phyloP scores from a whole-genome alignment of 306 rosid genomes.

The Cicer bijugum region DNA sequence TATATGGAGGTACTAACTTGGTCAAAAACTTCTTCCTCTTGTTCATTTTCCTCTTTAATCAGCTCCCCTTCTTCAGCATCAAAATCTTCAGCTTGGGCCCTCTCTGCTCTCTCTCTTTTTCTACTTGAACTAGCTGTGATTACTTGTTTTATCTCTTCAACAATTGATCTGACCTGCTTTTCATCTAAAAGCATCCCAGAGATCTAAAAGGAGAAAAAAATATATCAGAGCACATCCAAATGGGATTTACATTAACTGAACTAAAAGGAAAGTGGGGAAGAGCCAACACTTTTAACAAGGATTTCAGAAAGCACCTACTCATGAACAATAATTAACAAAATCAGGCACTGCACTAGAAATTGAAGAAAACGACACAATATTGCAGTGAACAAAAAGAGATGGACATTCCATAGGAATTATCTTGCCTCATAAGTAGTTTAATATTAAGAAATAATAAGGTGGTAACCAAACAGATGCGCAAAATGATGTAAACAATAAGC shows the following conservation, averaged over 20 bases:
- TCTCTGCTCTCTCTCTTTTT: conserved; percentile 84
- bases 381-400: background rate
- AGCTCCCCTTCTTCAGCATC: conserved; percentile 92
- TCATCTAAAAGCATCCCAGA: conserved; percentile 92
- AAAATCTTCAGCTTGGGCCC: conserved; percentile 94
- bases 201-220: conserved; percentile 55
- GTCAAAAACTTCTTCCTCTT: conserved; percentile 99
- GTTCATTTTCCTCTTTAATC: conserved; percentile 97
- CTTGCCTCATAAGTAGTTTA: background rate
- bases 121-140: conserved; percentile 96
- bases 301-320: conserved; percentile 4
- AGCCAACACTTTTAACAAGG: background rate
- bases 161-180: conserved; percentile 81
- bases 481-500: background rate
- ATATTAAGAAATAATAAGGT: background rate
- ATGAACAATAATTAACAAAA: conserved; percentile 20
- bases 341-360: background rate
- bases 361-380: background rate
- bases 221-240: conserved; percentile 30
- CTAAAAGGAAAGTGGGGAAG: background rate
- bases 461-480: background rate
- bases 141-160: conserved; percentile 87
- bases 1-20: conserved; percentile 63
- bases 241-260: conserved; percentile 6
- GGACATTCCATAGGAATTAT: conserved; percentile 13